phyloP scores from a whole-genome alignment of 2,329 filamentous ascomycete species.

The Juglanconis oblonga region DNA sequence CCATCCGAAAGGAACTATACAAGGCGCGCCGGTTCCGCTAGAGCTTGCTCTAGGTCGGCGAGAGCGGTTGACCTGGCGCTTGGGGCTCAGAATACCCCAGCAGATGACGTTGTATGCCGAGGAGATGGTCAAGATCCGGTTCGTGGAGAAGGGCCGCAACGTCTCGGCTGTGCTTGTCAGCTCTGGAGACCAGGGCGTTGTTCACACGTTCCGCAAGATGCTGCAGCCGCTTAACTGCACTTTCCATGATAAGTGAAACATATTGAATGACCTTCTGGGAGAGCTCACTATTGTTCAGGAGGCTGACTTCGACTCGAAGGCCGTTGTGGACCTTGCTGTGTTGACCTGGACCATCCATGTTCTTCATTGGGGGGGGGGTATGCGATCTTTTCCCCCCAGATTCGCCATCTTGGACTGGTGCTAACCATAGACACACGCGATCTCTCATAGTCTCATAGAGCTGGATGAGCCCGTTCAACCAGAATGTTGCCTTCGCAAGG shows the following conservation, averaged over 20 bases:
- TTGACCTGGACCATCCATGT: neutral
- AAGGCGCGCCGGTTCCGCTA: neutral
- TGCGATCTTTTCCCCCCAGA: neutral
- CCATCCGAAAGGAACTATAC: conserved; percentile 10
- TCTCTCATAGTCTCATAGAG: neutral
- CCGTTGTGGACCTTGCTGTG: conserved; percentile 9
- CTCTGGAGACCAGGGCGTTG: neutral
- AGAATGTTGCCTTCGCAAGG: neutral
- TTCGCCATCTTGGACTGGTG: no score
- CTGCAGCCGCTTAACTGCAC: conserved; percentile 11
- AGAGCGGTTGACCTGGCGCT: neutral
- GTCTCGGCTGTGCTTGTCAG: conserved; percentile 6
- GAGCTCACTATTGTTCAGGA: neutral
- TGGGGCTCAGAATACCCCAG: neutral
- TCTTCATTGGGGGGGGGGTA: neutral
- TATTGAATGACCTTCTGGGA: neutral
- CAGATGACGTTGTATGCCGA: neutral
- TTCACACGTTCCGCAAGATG: conserved; percentile 11
- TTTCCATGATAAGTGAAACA: conserved; percentile 12
- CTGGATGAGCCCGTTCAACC: neutral
- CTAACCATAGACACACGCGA: neutral
- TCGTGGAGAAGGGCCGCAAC: neutral
- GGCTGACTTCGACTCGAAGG: conserved; percentile 3
- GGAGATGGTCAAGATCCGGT: neutral
- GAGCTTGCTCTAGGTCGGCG: neutral